Percentiles rank a stretch among this genome's conserved stretches.
Conservation (phyloP, 163 green algal genomes). For the Scenedesmus sp. region DNA sequence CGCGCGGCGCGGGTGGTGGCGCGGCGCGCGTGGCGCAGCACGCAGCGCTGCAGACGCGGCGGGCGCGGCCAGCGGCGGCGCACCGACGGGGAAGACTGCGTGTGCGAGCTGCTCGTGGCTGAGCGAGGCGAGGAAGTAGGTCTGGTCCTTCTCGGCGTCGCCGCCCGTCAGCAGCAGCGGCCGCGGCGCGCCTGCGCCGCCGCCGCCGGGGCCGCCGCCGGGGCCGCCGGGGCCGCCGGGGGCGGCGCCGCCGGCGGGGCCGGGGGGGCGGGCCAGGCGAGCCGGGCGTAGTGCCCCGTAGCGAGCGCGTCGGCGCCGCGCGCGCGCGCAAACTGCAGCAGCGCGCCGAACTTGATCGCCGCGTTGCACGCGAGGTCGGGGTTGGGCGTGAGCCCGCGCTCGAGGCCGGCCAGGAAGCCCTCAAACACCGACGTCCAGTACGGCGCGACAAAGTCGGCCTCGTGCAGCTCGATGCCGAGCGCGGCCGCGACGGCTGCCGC, state of each 20-base stretch:
- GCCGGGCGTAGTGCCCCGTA: constrained; percentile 83
- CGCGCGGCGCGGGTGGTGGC: no score
- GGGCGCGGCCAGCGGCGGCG: not conserved
- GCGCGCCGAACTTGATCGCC: constrained; percentile 78
- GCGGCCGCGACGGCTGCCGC: not conserved
- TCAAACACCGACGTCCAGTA: constrained; percentile 87
- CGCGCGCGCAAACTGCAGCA: constrained; percentile 54
- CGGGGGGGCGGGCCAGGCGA: constrained; percentile 20
- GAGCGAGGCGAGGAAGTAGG: constrained; percentile 85
- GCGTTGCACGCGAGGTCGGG: constrained; percentile 89
- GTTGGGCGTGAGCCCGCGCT: constrained; percentile 80
- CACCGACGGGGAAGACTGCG: constrained; percentile 77
- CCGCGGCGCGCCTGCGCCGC: not conserved
- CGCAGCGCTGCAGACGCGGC: no score
- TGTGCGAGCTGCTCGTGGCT: constrained; percentile 48
- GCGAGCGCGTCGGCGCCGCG: constrained; percentile 71
- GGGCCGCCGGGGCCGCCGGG: not conserved
- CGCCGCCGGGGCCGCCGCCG: not conserved
- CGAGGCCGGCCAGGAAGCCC: constrained; percentile 67
- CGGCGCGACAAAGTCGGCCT: constrained; percentile 76
- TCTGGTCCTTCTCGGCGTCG: constrained; percentile 78
- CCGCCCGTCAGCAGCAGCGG: constrained; percentile 47
- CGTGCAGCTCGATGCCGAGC: constrained; percentile 68
- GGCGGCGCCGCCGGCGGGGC: no score
- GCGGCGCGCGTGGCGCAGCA: no score